Evolutionary conservation across 768 basidiomycete genomes (phyloP).

Genomic region (Brasilioporus rufonigricans): DNA sequence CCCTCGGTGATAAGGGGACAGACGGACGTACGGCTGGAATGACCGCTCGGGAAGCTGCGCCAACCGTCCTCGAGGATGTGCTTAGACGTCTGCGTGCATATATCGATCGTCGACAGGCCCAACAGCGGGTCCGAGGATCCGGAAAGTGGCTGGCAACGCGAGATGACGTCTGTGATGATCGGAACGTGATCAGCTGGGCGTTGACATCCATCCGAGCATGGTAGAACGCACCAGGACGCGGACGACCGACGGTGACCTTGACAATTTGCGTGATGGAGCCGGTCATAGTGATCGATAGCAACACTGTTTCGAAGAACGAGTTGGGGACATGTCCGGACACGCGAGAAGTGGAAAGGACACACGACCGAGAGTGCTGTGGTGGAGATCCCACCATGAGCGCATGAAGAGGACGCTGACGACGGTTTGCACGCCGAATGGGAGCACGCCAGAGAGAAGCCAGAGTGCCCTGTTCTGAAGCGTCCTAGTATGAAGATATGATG

Average conservation of each 20-base stretch:
- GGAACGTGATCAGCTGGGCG: too few relatives aligned
- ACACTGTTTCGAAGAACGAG: conserved; percentile 40
- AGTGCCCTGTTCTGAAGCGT: conserved; percentile 36
- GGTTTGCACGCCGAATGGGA: conserved; percentile 68
- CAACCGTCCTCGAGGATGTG: conserved; percentile 74
- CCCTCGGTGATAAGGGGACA: not conserved
- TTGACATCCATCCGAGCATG: not conserved
- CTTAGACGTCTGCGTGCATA: conserved; percentile 73
- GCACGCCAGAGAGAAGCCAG: conserved; percentile 41
- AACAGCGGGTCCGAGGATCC: conserved; percentile 67
- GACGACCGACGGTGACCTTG: conserved; percentile 86
- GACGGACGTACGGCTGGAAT: conserved; percentile 68
- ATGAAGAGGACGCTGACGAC: conserved; percentile 68
- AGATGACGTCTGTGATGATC: conserved; percentile 25
- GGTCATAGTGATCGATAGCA: conserved; percentile 69
- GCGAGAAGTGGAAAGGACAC: conserved; percentile 1
- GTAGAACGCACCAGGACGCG: conserved; percentile 64
- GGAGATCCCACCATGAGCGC: conserved; percentile 85
- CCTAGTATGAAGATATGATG: not conserved
- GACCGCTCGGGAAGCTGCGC: conserved; percentile 89
- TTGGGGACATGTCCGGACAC: not conserved
- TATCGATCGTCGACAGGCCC: conserved; percentile 64
- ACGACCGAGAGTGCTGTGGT: conserved; percentile 52
- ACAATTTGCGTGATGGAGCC: conserved; percentile 78
- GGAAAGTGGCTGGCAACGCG: conserved; percentile 57